A percentile compares a stretch with the other conserved stretches of the same genome.
Conservation (phyloP, 2,329 filamentous ascomycete species). For the Aspergillus pseudonomiae region DNA sequence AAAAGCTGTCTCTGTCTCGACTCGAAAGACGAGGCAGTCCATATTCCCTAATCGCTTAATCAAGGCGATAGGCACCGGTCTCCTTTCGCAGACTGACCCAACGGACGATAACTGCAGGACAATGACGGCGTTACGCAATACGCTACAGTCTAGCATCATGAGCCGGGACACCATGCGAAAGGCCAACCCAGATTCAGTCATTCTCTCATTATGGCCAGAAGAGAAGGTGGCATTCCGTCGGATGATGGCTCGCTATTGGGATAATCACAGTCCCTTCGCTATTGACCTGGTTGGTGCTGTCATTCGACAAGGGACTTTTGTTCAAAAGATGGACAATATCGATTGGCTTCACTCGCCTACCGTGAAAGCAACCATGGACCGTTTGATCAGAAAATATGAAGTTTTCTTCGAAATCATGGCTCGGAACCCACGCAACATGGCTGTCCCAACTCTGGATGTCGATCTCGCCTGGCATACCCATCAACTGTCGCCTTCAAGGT, state of each 20-base stretch:
- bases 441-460: conserved; percentile 42
- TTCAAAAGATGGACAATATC: conserved; percentile 69
- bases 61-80: conserved; percentile 46
- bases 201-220: conserved; percentile 15
- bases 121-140: conserved; percentile 55
- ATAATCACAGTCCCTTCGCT: conserved; percentile 42
- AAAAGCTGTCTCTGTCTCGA: conserved; percentile 17
- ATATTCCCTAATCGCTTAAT: conserved; percentile 64
- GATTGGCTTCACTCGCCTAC: conserved; percentile 78
- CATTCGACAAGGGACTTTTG: conserved; percentile 47
- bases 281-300: conserved; percentile 48
- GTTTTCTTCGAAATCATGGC: conserved; percentile 50
- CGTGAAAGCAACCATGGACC: conserved; percentile 63
- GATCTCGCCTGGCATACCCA: conserved; percentile 66
- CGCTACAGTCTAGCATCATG: conserved; percentile 53
- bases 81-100: conserved; percentile 39
- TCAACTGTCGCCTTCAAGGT: conserved; percentile 66
- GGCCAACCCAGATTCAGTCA: conserved; percentile 38
- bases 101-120: conserved; percentile 33
- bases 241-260: conserved; percentile 50
- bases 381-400: conserved; percentile 60
- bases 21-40: conserved; percentile 15
- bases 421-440: conserved; percentile 36
- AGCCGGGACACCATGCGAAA: conserved; percentile 42
- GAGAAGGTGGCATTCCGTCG: conserved; percentile 38